Evolutionary conservation across 768 basidiomycete genomes (phyloP).

Genomic region (Hericium erinaceus): DNA sequence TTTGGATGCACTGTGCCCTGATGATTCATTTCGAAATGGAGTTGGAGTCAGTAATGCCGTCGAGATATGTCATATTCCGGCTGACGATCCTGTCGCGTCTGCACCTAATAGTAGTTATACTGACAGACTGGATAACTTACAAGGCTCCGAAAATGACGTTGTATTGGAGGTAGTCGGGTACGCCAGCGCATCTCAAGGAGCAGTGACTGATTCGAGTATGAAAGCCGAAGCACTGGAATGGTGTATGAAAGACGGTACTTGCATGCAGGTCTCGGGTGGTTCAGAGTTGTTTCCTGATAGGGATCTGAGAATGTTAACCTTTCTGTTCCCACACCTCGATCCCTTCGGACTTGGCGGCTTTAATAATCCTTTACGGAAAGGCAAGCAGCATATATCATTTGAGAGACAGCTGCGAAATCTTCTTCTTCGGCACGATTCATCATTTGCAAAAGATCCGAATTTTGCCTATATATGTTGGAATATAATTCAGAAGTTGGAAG

Average conservation of each 20-base stretch:
- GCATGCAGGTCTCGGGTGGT: not conserved
- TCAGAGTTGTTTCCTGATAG: too few relatives aligned
- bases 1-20: not conserved
- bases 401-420: slow-evolving; percentile 27
- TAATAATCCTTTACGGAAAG: slow-evolving; percentile 20
- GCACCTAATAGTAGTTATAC: not conserved
- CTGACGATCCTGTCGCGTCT: not conserved
- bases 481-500: not conserved
- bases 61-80: not conserved
- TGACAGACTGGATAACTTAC: not conserved
- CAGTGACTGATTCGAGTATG: not conserved
- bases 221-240: not conserved
- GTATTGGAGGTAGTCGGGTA: not conserved
- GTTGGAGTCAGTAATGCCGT: not conserved
- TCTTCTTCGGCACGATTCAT: slow-evolving; percentile 21
- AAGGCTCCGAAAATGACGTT: not conserved
- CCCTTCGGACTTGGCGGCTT: slow-evolving; percentile 36
- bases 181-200: not conserved
- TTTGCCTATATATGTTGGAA: not conserved
- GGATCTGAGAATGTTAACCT: slow-evolving; percentile 30
- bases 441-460: slow-evolving; percentile 16
- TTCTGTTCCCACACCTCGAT: slow-evolving; percentile 33
- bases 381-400: slow-evolving; percentile 16
- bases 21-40: not conserved
- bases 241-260: not conserved